These are phyloP conservation scores for Ogataea pini DNA, from an alignment of 805 yeast genomes.

Conservation along the genomic window DNA sequence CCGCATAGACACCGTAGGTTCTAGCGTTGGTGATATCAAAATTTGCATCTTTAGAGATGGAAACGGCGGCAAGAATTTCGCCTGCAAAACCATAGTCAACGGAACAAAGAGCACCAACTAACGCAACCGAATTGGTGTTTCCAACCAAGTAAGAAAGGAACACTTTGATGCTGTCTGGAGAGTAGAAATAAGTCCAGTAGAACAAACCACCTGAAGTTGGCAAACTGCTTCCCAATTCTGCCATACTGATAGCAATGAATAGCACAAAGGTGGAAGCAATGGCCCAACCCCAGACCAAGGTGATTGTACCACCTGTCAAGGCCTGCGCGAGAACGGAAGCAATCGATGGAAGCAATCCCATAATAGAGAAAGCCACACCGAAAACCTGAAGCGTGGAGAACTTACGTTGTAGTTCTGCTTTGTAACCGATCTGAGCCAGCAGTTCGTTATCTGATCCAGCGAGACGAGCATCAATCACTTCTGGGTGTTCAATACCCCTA, in stretches of 20 bases:
- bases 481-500: slow-evolving; percentile 16
- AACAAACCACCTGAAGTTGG: slow-evolving; percentile 68
- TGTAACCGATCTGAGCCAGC: slow-evolving; percentile 59
- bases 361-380: slow-evolving; percentile 62
- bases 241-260: slow-evolving; percentile 57
- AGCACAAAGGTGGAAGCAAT: slow-evolving; percentile 50
- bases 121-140: slow-evolving; percentile 45
- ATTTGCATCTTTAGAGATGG: slow-evolving; percentile 40
- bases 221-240: slow-evolving; percentile 60
- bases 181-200: slow-evolving; percentile 48
- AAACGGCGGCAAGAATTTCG: slow-evolving; percentile 46
- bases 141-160: slow-evolving; percentile 46
- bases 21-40: slow-evolving; percentile 41
- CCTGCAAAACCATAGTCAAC: slow-evolving; percentile 47
- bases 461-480: slow-evolving; percentile 31
- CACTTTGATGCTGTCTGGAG: slow-evolving; percentile 40
- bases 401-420: slow-evolving; percentile 61
- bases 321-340: slow-evolving; percentile 58
- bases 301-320: slow-evolving; percentile 58
- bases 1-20: slow-evolving; percentile 47
- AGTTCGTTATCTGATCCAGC: slow-evolving; percentile 35
- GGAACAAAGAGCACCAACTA: slow-evolving; percentile 44
- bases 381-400: slow-evolving; percentile 59
- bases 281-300: slow-evolving; percentile 54
- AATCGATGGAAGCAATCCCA: slow-evolving; percentile 65